phyloP scores from a whole-genome alignment of 1,139 yeast species.

The Zhuliangozyma parablackwelliae region DNA sequence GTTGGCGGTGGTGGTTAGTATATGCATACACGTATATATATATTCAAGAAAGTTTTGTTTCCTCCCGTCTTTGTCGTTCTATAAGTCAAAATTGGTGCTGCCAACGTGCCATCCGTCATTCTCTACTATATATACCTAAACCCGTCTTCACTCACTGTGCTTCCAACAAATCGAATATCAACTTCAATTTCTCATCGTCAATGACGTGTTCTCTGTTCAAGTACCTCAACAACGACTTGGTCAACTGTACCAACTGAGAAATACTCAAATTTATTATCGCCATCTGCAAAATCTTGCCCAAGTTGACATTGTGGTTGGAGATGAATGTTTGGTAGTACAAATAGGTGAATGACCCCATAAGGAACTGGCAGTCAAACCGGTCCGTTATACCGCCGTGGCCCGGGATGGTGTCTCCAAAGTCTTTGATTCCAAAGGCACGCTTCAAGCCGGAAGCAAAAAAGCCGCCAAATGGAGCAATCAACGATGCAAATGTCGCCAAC shows the following conservation, averaged over 20 bases:
- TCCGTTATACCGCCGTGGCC: constrained; percentile 99
- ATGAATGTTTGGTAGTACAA: constrained; percentile 90
- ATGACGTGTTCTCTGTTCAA: constrained; percentile 54
- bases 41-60: no score
- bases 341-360: constrained; percentile 95
- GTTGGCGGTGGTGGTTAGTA: no score
- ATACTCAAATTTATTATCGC: constrained; percentile 68
- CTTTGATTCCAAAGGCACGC: constrained; percentile 85
- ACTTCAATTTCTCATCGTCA: constrained; percentile 23
- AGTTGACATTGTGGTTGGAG: constrained; percentile 65
- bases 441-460: constrained; percentile 95
- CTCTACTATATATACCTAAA: no score
- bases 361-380: constrained; percentile 94
- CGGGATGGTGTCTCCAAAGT: constrained; percentile 34
- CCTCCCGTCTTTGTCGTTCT: no score
- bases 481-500: constrained; percentile 90
- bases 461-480: constrained; percentile 98
- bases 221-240: constrained; percentile 58
- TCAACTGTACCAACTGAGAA: constrained; percentile 62
- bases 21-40: no score
- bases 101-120: no score
- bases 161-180: constrained; percentile 27
- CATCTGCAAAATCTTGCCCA: constrained; percentile 70
- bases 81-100: no score
- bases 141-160: not conserved